Evolutionary conservation across 2,329 filamentous ascomycete species (phyloP), one percentile per base, ranked within the genome.

Genomic region (Pyrenochaeta sp.): DNA sequence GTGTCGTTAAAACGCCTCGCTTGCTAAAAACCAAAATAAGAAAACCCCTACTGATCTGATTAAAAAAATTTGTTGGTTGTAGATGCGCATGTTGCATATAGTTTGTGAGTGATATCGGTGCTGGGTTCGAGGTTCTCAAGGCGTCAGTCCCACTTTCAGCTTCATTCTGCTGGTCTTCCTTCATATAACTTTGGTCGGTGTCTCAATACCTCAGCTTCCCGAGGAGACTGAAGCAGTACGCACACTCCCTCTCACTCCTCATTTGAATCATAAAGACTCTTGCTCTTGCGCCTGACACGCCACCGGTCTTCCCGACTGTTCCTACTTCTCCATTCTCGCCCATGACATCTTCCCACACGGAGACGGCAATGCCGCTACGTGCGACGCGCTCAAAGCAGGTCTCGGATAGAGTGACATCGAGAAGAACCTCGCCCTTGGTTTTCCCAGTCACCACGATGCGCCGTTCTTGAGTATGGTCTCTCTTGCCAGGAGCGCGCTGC

Each of bases 371-470:
- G 41, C 93, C 93, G 30, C 90, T 90, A 61, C 90, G 86, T 4
- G 91, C 93, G 55, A 97, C 86, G 15, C 90, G 82, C 62, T 93
- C 90, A 76, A 97, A 96, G 69, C 90, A 93, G 51, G 87, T 90
- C 71, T 92, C 92, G 10, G 90, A 90, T 1, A 97, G 81, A 42
- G 92, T 92, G 1, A 91, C 91, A 73, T 98, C 94, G 0, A 97
- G 82, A 31, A 96, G 76, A 1, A 89, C 82, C 56, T 87, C 81
- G 18, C 85, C 85, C 58, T 87, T 85, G 1, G 87, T 88, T 68
- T 91, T 88, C 5, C 87, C 87, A 4, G 85, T 86, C 20, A 97
- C 87, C 14, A 96, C 81, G 53, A 99, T 87, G 7, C 94, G 88
- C 79, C 97, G 97, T 78, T 96, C 90, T 59, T 69, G 90, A 78